Conservation (phyloP, 2,329 filamentous ascomycete species). For the Cladophialophora carrionii region DNA sequence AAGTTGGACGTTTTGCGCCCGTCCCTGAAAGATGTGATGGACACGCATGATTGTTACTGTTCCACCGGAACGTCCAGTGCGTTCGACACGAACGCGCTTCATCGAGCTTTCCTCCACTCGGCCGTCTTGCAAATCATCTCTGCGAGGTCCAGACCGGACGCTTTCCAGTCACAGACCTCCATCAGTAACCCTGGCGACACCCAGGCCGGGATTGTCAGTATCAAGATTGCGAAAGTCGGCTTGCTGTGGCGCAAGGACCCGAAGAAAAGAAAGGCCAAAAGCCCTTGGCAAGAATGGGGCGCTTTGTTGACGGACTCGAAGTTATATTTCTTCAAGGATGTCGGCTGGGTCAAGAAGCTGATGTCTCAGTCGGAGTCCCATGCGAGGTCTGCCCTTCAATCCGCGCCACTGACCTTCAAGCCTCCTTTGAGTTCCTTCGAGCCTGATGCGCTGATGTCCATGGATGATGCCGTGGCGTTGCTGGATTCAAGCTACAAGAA, state of each 20-base stretch:
- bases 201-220: conserved; percentile 91
- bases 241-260: conserved; percentile 90
- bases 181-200: conserved; percentile 82
- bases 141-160: conserved; percentile 86
- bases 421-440: conserved; percentile 91
- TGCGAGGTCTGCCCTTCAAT: conserved; percentile 73
- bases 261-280: conserved; percentile 91
- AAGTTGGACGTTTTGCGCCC: conserved; percentile 82
- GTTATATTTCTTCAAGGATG: conserved; percentile 94
- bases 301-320: conserved; percentile 95
- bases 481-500: conserved; percentile 83
- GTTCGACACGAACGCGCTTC: conserved; percentile 78
- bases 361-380: conserved; percentile 87
- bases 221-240: conserved; percentile 96
- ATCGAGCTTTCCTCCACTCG: conserved; percentile 87
- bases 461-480: conserved; percentile 86
- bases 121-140: conserved; percentile 95
- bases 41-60: conserved; percentile 86
- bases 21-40: conserved; percentile 87
- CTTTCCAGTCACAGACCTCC: conserved; percentile 87
- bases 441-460: conserved; percentile 89
- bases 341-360: conserved; percentile 85
- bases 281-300: conserved; percentile 99
- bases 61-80: conserved; percentile 77
- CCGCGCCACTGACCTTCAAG: conserved; percentile 81